phyloP scores from a whole-genome alignment of 75 land plant genomes.

The Picea glauca region DNA sequence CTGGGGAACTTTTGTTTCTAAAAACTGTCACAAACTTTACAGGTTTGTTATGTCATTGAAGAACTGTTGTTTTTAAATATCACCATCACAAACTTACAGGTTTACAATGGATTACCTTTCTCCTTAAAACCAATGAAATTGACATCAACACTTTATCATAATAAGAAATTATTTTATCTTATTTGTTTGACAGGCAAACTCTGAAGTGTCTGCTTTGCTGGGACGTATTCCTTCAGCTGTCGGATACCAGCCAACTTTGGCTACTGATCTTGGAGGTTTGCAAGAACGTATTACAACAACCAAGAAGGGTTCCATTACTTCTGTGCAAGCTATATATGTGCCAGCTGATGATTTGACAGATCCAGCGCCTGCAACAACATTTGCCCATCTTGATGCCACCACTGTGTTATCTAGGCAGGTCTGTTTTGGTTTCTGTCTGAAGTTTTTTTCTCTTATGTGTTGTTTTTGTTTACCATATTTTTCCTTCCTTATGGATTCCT shows the following conservation, averaged over 20 bases:
- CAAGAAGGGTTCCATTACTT: conserved; percentile 51
- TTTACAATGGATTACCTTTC: too few relatives aligned
- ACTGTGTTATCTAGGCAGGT: conserved; percentile 97
- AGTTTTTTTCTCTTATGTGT: background rate
- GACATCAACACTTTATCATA: background rate
- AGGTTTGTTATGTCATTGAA: too few relatives aligned
- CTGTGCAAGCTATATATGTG: conserved; percentile 53
- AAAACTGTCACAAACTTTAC: too few relatives aligned
- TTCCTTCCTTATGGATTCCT: background rate
- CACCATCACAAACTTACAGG: too few relatives aligned
- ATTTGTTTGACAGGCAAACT: conserved; percentile 69
- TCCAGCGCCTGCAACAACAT: conserved; percentile 97
- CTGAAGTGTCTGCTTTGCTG: conserved; percentile 96
- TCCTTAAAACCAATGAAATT: too few relatives aligned
- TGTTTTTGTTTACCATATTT: background rate
- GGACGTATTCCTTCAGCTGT: conserved; percentile 99
- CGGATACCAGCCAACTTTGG: conserved; percentile 91
- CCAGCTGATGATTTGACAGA: conserved; percentile 78
- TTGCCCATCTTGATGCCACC: conserved; percentile 96
- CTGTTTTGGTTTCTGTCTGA: conserved; percentile 8
- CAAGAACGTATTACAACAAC: conserved; percentile 82
- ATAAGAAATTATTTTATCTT: background rate
- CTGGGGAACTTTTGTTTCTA: background rate
- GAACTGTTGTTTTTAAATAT: too few relatives aligned
- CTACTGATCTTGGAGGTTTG: conserved; percentile 93